Evolutionary conservation across 768 basidiomycete genomes (phyloP), one percentile per base, ranked within the genome.

Genomic region (Lyophyllum semitale): DNA sequence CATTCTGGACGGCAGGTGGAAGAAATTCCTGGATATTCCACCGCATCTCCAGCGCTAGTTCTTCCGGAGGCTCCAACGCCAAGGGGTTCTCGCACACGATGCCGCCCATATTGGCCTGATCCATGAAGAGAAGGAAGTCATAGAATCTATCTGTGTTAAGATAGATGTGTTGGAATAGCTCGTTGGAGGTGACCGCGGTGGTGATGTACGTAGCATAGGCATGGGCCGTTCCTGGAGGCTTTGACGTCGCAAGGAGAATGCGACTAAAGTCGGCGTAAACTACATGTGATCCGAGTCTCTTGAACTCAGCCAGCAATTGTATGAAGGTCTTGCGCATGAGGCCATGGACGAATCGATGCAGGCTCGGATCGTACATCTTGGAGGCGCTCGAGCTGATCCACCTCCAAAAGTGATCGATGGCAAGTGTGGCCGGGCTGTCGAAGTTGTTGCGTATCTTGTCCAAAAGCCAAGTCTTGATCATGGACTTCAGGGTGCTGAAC

Each of bases 281-380:
- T 53, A 98, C 87, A 51, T 91, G 87, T 0, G 95, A 95, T 1
- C 97, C 97, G 1, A 99, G 80, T 17, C 97, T 84, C 63, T 91
- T 94, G 76, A 98, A 95, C 70, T 99, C 97, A 13, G 96, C 95
- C 20, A 98, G 80, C 59, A 99, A 79, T 71, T 98, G 97, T 53
- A 97, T 91, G 74, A 98, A 98, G 0, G 92, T 95, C 76, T 99
- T 98, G 56, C 92, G 86, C 97, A 99, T 99, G 44, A 98, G 82
- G 13, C 94, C 91, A 62, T 95, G 89, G 8, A 98, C 76, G 71
- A 99, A 99, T 0, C 90, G 86, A 66, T 98, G 94, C 6, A 99
- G 79, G 55, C 92, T 88, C 1, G 94, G 87, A 66, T 99, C 97
- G 67, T 93, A 95, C 77, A 98, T 84, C 54, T 87, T 81, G 17